Conservation (phyloP, 2,329 filamentous ascomycete species). For the Stromatinia cepivora region DNA sequence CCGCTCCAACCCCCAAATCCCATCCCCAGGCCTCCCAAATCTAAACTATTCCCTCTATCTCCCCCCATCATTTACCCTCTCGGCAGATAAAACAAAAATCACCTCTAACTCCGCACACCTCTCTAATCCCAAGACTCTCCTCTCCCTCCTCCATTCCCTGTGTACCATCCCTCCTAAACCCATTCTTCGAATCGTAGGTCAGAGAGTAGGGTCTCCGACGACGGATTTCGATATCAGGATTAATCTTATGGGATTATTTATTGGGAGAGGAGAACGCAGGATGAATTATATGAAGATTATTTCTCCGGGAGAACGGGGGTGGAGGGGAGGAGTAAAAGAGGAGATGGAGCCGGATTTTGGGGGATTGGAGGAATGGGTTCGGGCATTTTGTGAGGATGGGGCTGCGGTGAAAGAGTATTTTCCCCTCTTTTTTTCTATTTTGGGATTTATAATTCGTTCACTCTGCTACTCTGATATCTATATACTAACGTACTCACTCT, state of each 20-base stretch:
- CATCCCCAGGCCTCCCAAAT: slow-evolving; percentile 32
- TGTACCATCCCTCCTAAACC: slow-evolving; percentile 57
- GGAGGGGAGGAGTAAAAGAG: slow-evolving; percentile 44
- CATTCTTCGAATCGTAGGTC: slow-evolving; percentile 52
- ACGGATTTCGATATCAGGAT: slow-evolving; percentile 56
- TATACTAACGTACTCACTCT: no score
- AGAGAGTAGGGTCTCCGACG: slow-evolving; percentile 33
- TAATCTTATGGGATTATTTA: slow-evolving; percentile 55
- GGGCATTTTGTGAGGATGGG: slow-evolving; percentile 34
- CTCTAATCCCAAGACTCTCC: slow-evolving; percentile 48
- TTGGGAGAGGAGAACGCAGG: slow-evolving; percentile 47
- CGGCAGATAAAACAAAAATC: slow-evolving; percentile 50
- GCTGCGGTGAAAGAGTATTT: slow-evolving; percentile 34
- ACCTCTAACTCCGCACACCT: slow-evolving; percentile 51
- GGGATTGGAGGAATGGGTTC: slow-evolving; percentile 33
- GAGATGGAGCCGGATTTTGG: slow-evolving; percentile 24
- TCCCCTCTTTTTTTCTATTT: background rate
- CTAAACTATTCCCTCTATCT: slow-evolving; percentile 45
- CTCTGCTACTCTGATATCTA: no score
- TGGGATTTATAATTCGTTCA: no score
- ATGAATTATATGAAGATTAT: slow-evolving; percentile 58
- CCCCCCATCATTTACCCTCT: slow-evolving; percentile 54
- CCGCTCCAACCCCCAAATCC: slow-evolving; percentile 22
- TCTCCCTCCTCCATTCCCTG: slow-evolving; percentile 50
- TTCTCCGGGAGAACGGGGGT: slow-evolving; percentile 50